A percentile compares a stretch with the other conserved stretches of the same genome.
Evolutionary conservation across 1,284 basidiomycete genomes (phyloP).

Genomic region (Tylopilus orsonianus): DNA sequence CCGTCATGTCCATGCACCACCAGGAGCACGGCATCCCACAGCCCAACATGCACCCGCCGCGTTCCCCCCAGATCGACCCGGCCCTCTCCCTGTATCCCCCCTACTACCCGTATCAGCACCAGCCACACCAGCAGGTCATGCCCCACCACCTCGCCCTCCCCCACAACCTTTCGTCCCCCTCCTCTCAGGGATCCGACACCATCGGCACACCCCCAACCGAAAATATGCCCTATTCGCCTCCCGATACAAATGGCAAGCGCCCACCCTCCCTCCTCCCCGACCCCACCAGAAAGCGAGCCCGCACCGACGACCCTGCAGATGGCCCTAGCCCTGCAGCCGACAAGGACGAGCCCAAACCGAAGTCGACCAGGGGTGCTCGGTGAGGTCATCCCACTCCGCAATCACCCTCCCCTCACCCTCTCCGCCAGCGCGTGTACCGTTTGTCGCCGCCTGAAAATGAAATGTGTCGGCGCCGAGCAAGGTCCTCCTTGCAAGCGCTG

Average conservation of each 20-base stretch:
- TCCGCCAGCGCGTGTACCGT: constrained; percentile 83
- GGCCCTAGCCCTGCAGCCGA: constrained; percentile 52
- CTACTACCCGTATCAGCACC: constrained; percentile 53
- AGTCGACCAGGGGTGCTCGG: constrained; percentile 86
- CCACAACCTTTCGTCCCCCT: constrained; percentile 59
- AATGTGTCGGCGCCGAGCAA: constrained; percentile 91
- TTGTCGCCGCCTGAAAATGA: constrained; percentile 97
- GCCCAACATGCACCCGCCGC: constrained; percentile 52
- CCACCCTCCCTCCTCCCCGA: constrained; percentile 52
- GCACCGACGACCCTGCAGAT: constrained; percentile 54
- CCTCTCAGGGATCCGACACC: constrained; percentile 72
- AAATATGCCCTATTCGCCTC: constrained; percentile 49
- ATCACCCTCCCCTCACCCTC: neutral
- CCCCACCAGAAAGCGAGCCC: constrained; percentile 54
- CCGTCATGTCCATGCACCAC: constrained; percentile 38
- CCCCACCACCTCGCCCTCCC: constrained; percentile 47
- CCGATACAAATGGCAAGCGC: constrained; percentile 63
- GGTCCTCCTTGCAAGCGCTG: constrained; percentile 91
- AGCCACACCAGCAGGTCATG: constrained; percentile 39
- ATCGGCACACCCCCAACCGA: constrained; percentile 71
- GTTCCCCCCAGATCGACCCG: constrained; percentile 63
- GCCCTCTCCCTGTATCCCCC: constrained; percentile 60
- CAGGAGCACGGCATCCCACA: constrained; percentile 39
- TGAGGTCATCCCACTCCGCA: constrained; percentile 37
- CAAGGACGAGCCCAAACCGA: constrained; percentile 71